Base-by-base conservation (phyloP, 371 early-diverging fungal genomes). In the Mortierella sp. region DNA sequence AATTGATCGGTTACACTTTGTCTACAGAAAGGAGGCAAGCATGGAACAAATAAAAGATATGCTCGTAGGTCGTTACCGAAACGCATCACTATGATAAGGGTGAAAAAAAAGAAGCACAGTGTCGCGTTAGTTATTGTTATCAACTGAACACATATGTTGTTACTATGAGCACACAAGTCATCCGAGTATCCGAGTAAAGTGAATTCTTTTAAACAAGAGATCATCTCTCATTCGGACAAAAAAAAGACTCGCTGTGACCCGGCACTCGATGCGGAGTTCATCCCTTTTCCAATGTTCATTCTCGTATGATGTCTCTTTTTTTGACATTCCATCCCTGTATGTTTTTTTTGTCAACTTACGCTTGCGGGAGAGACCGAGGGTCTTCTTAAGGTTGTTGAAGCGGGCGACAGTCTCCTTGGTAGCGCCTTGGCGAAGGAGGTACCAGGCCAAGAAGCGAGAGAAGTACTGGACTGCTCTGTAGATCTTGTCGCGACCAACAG, bases 381-480 rank as follows among this genome's bases (percentile, higher is more conserved):
- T 88, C 26, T 88, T 91, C 81, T 90, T 90, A 70, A 95, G 90
- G 50, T 90, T 89, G 38, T 76, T 78, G 82, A 93, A 91, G 47
- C 93, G 92, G 52, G 84, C 88, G 48, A 93, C 78, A 3, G 81
- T 84, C n/a, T 88, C 90, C 76, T 94, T 89, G 65, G 90, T 78
- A 63, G 90, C 90, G 13, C 91, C 93, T 31, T 83, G 79, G 73
- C 90, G 81, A 70, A 79, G 58, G 77, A 91, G 83, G 77, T 92
- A 91, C 89, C 92, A 93, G 47, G 89, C 92, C 16, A 94, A 77
- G 78, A 94, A 92, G 11, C 95, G 93, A 6, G 95, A 91, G 88
- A 95, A 92, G 89, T 96, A 96, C 85, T 96, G 96, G 1, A 95
- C 90, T n/a, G 91, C 76, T 71, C 96, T 90, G 83, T 95, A 96